Percentiles rank a stretch among this genome's conserved stretches.
Conservation (phyloP, 192 early-diverging fungal species). For the Entomortierella lignicola region DNA sequence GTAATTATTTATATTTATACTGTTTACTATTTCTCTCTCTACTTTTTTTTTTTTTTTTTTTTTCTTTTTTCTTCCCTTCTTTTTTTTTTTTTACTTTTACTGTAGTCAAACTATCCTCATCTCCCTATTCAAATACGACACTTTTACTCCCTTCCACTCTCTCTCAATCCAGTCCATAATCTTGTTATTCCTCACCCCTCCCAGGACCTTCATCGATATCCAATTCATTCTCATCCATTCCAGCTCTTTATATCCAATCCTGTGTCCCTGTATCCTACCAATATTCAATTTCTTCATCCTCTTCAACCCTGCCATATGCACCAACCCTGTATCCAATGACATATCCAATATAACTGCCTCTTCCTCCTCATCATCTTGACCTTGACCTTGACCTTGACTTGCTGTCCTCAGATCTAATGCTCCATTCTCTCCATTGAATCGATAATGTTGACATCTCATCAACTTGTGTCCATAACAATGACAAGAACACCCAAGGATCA, state of each 20-base stretch:
- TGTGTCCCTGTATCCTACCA: conserved; percentile 7
- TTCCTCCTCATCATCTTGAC: not conserved
- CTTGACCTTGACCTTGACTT: not conserved
- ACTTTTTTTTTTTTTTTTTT: too few species aligned
- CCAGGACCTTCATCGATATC: not conserved
- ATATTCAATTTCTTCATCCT: not conserved
- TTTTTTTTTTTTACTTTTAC: too few species aligned
- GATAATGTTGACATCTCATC: not conserved
- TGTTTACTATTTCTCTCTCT: too few species aligned
- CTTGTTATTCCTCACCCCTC: conserved; percentile 9
- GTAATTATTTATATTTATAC: not conserved
- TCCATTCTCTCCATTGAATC: conserved; percentile 4
- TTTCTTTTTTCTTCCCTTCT: too few species aligned
- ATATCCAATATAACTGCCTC: conserved; percentile 15
- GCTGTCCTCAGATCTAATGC: not conserved
- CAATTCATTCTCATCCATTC: conserved; percentile 18
- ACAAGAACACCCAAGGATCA: conserved; percentile 11
- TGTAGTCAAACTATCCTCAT: too few species aligned
- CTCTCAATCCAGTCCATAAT: not conserved
- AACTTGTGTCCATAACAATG: conserved; percentile 1
- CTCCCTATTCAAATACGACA: not conserved
- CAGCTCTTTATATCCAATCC: conserved; percentile 10
- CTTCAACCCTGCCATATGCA: not conserved
- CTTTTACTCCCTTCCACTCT: not conserved
- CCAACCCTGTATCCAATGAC: conserved; percentile 1